phyloP scores from a whole-genome alignment of 148 eudicot genomes.

The Rhododendron kiyosumense region DNA sequence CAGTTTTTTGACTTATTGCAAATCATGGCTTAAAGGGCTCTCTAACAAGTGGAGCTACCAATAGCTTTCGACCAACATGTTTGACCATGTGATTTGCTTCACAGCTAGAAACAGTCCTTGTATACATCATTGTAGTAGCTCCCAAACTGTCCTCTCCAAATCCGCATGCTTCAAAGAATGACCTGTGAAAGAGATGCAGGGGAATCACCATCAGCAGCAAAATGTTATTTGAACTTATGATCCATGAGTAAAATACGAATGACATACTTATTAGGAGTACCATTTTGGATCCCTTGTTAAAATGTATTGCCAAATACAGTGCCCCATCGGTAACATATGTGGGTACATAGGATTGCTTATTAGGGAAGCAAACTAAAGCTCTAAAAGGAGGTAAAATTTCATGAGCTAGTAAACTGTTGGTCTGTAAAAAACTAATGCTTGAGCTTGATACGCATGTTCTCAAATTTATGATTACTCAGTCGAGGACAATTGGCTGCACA shows the following conservation, averaged over 20 bases:
- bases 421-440: neutral
- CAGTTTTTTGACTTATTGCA: neutral
- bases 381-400: neutral
- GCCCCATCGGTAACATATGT: neutral
- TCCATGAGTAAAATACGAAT: neutral
- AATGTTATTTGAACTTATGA: neutral
- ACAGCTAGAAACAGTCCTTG: conserved; percentile 22
- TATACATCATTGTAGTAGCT: conserved; percentile 83
- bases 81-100: conserved; percentile 23
- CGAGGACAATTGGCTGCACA: neutral
- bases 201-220: neutral
- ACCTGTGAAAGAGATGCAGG: conserved; percentile 31
- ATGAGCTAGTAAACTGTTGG: neutral
- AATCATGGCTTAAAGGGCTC: conserved; percentile 11
- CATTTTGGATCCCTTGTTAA: neutral
- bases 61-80: conserved; percentile 48
- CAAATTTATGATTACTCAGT: neutral
- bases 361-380: neutral
- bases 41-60: conserved; percentile 31
- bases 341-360: neutral
- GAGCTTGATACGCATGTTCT: neutral
- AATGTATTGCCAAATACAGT: neutral
- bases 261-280: neutral
- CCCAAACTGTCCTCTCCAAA: conserved; percentile 73
- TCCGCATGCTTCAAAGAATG: conserved; percentile 70